phyloP scores from a whole-genome alignment of 2,329 filamentous ascomycete genomes.

The Neonectria ditissima region DNA sequence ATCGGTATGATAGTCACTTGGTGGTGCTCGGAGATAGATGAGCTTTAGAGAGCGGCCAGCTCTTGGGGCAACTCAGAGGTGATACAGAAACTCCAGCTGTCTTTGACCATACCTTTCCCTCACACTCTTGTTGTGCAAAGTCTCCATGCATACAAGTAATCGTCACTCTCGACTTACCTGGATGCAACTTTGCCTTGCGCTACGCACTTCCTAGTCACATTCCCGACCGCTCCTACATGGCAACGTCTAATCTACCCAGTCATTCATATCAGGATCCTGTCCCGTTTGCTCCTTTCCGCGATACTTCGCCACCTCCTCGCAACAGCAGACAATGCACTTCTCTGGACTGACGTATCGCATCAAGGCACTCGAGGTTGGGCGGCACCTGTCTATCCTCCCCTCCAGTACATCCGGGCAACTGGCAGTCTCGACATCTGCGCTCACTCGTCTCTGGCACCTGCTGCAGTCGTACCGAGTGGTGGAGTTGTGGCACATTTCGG shows the following conservation, averaged over 20 bases:
- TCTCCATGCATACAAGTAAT: no score
- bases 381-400: background rate
- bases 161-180: no score
- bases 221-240: background rate
- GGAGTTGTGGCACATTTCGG: background rate
- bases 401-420: background rate
- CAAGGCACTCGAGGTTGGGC: background rate
- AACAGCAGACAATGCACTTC: background rate
- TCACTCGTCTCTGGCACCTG: constrained; percentile 5
- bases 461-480: constrained; percentile 7
- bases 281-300: background rate
- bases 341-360: background rate
- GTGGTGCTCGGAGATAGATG: constrained; percentile 7
- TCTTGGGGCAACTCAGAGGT: background rate
- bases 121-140: background rate
- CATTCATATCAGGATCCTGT: background rate
- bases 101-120: background rate
- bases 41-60: background rate
- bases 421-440: background rate
- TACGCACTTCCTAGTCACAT: background rate
- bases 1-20: background rate
- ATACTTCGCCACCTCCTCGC: background rate
- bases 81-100: background rate
- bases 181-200: no score
- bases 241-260: background rate